Conservation (phyloP, 2,329 filamentous ascomycete genomes). For the Graphiopsis chlorocephala region DNA sequence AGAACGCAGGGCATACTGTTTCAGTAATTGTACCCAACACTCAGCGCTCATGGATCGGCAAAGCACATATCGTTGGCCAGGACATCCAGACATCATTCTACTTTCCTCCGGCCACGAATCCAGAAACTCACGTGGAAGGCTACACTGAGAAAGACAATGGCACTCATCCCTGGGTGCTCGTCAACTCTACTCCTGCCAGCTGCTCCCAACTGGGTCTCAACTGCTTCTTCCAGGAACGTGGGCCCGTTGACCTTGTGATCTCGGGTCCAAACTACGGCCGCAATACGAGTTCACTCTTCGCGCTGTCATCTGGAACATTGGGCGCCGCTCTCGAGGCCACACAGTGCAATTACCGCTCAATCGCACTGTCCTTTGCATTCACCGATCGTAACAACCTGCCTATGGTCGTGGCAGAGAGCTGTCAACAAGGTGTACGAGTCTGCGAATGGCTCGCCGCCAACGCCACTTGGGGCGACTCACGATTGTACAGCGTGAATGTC, state of each 20-base stretch:
- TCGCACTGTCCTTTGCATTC: constrained; percentile 89
- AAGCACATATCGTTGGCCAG: constrained; percentile 88
- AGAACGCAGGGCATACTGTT: constrained; percentile 73
- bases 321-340: constrained; percentile 51
- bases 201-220: constrained; percentile 50
- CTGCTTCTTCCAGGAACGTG: constrained; percentile 45
- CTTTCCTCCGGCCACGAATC: constrained; percentile 45
- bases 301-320: constrained; percentile 48
- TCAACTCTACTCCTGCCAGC: constrained; percentile 49
- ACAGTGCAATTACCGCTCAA: constrained; percentile 53
- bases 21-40: constrained; percentile 88
- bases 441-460: constrained; percentile 75
- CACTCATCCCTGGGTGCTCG: constrained; percentile 47
- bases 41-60: constrained; percentile 97
- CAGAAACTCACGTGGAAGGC: constrained; percentile 25
- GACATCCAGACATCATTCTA: constrained; percentile 67
- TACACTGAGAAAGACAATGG: constrained; percentile 36
- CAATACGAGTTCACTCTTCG: constrained; percentile 51
- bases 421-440: constrained; percentile 68
- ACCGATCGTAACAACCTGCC: constrained; percentile 82
- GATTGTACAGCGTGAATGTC: constrained; percentile 85
- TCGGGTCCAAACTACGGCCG: constrained; percentile 51
- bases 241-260: constrained; percentile 48
- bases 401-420: constrained; percentile 73
- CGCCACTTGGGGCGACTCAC: constrained; percentile 62